Evolutionary conservation across 2,329 filamentous ascomycete genomes (phyloP), one percentile per base, ranked within the genome.

Genomic region (Coniochaeta prunicola): DNA sequence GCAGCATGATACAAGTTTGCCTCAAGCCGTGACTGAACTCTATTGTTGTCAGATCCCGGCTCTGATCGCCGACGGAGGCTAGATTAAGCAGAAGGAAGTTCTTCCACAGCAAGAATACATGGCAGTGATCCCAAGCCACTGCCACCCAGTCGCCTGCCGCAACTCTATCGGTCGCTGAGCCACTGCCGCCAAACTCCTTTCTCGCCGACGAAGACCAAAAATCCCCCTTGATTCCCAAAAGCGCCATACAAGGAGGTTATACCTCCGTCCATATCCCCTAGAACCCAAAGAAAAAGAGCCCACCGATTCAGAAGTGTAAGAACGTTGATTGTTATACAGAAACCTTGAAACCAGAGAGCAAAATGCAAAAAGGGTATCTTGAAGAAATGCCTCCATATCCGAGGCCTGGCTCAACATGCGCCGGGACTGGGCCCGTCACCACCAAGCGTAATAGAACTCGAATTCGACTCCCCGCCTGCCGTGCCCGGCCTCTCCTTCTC

Each of bases 401-500:
- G 17, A 50, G 24, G 24, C 42, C 13, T 5, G 10, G 9, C 40
- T 28, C 45, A 50, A 50, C 45, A 50, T 17, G 45, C 24, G 45
- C 24, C 45, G 13, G 53, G 28, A 21, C 53, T 36, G 5, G 48
- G 26, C 7, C 30, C 53, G 17, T 54, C 53, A 12, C 53, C 53
- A 36, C 30, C 33, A 21, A 54, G 53, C 30, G 53, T 54, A 15
- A 54, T 28, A 36, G 53, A 54, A 54, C 53, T 54, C 53, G 53
- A 54, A 17, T 54, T 60, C 5, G 64, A 65, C 19, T 59, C 62
- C 8, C 64, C 65, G 2, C 63, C 64, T 3, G 63, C 63, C 15
- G 66, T 68, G 4, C 60, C 50, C 19, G 65, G 66, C 57, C 64
- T 55, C 58, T 65, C 63, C 53, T 59, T 59, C n/a, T 58, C 60